Conservation (phyloP, 208 protist genomes). For the Crithidia brevicula region DNA sequence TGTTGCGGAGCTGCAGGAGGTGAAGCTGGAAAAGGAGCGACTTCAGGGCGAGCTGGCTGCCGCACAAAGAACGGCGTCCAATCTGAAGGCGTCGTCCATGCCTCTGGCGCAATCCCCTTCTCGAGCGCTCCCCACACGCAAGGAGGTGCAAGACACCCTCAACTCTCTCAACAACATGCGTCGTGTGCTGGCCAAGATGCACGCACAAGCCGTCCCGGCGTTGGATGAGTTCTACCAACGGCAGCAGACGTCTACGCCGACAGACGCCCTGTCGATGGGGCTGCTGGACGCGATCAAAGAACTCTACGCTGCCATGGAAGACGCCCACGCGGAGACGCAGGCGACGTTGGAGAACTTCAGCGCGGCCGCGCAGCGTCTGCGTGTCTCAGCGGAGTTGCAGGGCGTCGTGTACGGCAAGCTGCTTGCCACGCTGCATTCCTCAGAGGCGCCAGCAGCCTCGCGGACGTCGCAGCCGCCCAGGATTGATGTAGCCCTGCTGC, state of each 20-base stretch:
- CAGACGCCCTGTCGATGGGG: constrained; percentile 17
- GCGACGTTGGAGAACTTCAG: constrained; percentile 7
- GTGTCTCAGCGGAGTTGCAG: constrained; percentile 21
- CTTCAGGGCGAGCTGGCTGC: constrained; percentile 16
- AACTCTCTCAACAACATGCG: constrained; percentile 16
- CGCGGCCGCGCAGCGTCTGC: constrained; percentile 8
- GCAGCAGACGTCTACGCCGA: background rate
- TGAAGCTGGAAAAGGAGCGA: background rate
- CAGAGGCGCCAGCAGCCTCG: background rate
- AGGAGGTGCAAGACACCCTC: constrained; percentile 11
- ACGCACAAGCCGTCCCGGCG: constrained; percentile 10
- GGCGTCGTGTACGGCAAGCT: constrained; percentile 31
- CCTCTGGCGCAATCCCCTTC: no score
- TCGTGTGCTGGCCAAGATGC: constrained; percentile 8
- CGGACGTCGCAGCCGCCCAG: background rate
- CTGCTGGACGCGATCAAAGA: constrained; percentile 18
- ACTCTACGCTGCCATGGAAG: constrained; percentile 29
- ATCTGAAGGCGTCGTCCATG: background rate
- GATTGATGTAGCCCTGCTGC: constrained; percentile 23
- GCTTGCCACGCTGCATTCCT: constrained; percentile 4
- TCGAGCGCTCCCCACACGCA: background rate
- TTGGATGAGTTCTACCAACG: constrained; percentile 8
- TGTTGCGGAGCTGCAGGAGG: constrained; percentile 12
- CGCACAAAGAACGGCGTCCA: background rate
- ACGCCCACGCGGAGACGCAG: constrained; percentile 20